Evolutionary conservation across 2,329 filamentous ascomycete genomes (phyloP), one percentile per base, ranked within the genome.

Genomic region (Colletotrichum sp.): DNA sequence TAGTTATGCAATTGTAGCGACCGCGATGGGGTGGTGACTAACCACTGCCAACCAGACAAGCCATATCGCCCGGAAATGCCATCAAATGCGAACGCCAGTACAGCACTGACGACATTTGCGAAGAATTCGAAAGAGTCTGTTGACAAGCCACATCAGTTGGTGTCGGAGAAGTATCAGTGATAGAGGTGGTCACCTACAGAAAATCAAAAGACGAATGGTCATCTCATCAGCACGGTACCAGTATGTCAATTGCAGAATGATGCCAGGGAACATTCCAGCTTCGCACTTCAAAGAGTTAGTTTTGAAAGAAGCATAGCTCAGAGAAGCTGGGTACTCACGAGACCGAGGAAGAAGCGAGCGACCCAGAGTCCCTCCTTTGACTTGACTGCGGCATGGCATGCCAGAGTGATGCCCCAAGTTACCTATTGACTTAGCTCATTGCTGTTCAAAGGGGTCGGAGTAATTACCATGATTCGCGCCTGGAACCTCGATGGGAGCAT

Each of bases 181-280:
- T 12, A 16, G 15, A 18, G 8, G 9, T 28, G 4, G 2, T 76
- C 21, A 78, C 84, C 49, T 79, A 87, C 86, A 88, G 72, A 88
- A 88, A 72, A 87, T 88, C 8, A 88, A 79, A 1, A 89, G 77
- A 12, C 87, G 83, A 6, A 86, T 80, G 24, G 85, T 84, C 83
- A 88, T 86, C 76, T 88, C 87, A 69, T 89, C 87, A 0, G 86
- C 85, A 5, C 87, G 81, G 72, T 88, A 88, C 87, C 87, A 89
- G 75, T 87, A 88, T 7, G 83, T 85, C 80, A 88, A 82, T 72
- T 88, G 86, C 10, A 87, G 67, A 26, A 87, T 82, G 18, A 87
- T 81, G 0, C 86, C 86, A 3, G 86, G 85, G 68, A 85, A 87
- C 80, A 85, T 82, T 12, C 85, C 85, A 8, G 85, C 84, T 68